Conservation (phyloP, 768 basidiomycete species). For the Lyophyllum shimeji region DNA sequence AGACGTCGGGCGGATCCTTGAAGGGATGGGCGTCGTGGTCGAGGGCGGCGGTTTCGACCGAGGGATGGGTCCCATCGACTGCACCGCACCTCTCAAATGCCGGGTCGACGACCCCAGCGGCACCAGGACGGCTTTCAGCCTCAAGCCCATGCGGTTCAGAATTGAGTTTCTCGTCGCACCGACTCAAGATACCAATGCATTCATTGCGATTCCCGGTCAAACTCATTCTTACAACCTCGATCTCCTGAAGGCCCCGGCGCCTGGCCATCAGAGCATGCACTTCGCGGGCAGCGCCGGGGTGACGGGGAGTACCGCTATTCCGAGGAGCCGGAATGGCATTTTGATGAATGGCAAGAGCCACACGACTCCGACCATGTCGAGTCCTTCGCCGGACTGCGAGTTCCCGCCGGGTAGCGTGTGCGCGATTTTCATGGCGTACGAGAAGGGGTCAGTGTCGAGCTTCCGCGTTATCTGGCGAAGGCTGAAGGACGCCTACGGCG, state of each 20-base stretch:
- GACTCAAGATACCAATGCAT: conserved; percentile 12
- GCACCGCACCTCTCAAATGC: conserved; percentile 36
- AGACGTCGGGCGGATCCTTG: conserved; percentile 63
- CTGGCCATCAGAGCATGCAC: conserved; percentile 9
- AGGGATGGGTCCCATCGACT: conserved; percentile 21
- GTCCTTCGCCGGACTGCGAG: conserved; percentile 16
- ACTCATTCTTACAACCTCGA: conserved; percentile 9
- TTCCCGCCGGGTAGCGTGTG: conserved; percentile 46
- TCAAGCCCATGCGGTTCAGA: conserved; percentile 82
- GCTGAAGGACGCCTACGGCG: conserved; percentile 67
- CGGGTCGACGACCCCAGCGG: conserved; percentile 52
- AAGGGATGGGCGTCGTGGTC: conserved; percentile 61
- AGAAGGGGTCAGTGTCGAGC: conserved; percentile 88
- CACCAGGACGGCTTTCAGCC: conserved; percentile 39
- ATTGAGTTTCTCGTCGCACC: conserved; percentile 62
- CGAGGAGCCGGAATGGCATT: conserved; percentile 24
- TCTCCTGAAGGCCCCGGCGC: conserved; percentile 12
- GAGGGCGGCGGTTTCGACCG: conserved; percentile 28
- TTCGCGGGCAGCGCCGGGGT: background rate
- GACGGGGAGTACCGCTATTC: conserved; percentile 16
- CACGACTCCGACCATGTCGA: conserved; percentile 12
- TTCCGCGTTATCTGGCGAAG: conserved; percentile 78
- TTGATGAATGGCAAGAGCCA: conserved; percentile 17
- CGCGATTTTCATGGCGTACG: conserved; percentile 76
- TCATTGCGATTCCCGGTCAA: background rate